Evolutionary conservation across 1,284 basidiomycete genomes (phyloP).

Genomic region (Cutaneotrichosporon arboriforme): DNA sequence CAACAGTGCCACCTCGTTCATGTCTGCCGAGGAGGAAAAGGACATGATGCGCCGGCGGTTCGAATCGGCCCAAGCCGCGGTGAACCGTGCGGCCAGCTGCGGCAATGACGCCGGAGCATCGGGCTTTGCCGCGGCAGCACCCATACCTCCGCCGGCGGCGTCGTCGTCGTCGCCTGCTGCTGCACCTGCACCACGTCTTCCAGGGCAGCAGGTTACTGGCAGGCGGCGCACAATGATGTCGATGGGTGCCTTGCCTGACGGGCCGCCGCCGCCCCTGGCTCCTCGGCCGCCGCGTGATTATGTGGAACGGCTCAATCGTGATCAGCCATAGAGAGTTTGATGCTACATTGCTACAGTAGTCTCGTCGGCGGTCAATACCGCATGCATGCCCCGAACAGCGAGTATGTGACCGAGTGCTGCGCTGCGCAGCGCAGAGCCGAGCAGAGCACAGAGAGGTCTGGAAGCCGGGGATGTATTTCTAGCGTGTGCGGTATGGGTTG

Average conservation of each 20-base stretch:
- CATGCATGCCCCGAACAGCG: too few relatives aligned
- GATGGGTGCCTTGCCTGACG: conserved; percentile 9
- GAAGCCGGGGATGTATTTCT: too few relatives aligned
- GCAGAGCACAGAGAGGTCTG: too few relatives aligned
- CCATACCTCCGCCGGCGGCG: background rate
- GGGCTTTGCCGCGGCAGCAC: background rate
- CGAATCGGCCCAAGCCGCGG: background rate
- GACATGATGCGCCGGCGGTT: conserved; percentile 21
- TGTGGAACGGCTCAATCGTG: conserved; percentile 16
- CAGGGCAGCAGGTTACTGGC: background rate
- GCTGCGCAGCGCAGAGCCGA: too few relatives aligned
- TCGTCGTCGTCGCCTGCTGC: background rate
- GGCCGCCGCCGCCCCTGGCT: conserved; percentile 40
- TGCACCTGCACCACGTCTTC: background rate
- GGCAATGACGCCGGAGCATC: background rate
- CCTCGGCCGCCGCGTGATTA: conserved; percentile 41
- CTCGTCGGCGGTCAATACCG: too few relatives aligned
- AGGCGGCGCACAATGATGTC: background rate
- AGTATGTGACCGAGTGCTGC: too few relatives aligned
- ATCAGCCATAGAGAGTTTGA: background rate
- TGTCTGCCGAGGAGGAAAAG: conserved; percentile 32
- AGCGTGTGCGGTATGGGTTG: too few relatives aligned
- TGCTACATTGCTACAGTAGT: too few relatives aligned
- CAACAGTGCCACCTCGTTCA: background rate
- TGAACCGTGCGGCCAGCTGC: background rate